These are phyloP conservation scores for Trichoderma sp. DNA, from an alignment of 2,329 filamentous ascomycete species.

Conservation along the genomic window DNA sequence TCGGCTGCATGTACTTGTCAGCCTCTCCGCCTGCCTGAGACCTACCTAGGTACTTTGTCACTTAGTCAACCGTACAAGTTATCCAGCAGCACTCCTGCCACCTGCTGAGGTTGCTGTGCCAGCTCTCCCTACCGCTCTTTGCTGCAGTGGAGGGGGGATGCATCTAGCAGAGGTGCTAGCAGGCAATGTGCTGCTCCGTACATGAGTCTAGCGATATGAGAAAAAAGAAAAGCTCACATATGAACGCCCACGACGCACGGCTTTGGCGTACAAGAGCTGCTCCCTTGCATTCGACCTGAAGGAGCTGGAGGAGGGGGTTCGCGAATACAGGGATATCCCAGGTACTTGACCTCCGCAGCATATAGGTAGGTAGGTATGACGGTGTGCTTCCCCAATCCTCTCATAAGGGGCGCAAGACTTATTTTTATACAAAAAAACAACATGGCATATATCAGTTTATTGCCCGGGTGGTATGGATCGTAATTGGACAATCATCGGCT, in stretches of 20 bases:
- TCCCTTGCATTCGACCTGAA: conserved; percentile 8
- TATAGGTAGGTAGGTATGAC: too few relatives aligned
- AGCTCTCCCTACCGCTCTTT: not conserved
- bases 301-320: not conserved
- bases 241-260: not conserved
- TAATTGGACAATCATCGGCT: not conserved
- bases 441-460: not conserved
- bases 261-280: not conserved
- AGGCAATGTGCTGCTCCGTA: not conserved
- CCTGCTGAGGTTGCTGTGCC: not conserved
- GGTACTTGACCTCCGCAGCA: not conserved
- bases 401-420: not conserved
- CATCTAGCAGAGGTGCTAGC: not conserved
- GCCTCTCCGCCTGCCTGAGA: not conserved
- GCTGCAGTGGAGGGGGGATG: not conserved
- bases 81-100: not conserved
- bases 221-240: not conserved
- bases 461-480: not conserved
- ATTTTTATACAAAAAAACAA: not conserved
- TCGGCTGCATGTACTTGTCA: not conserved
- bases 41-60: too few relatives aligned
- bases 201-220: not conserved
- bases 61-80: not conserved
- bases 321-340: not conserved
- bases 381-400: not conserved